Evolutionary conservation across 257 asterid genomes (phyloP).

Genomic region (Capsicum pubescens): DNA sequence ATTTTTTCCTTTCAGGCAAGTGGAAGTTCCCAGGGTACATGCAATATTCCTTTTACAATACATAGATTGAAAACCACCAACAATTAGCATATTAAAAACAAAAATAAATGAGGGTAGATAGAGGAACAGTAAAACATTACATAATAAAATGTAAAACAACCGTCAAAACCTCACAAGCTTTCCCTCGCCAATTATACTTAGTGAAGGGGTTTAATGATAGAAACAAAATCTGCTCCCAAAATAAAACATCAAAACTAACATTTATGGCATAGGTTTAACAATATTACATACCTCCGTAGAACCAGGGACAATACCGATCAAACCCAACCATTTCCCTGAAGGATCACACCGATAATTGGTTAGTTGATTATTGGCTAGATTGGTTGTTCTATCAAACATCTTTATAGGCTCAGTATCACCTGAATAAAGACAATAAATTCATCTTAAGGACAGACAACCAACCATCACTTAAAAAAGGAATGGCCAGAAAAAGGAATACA

Average conservation of each 20-base stretch:
- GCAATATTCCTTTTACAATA: slow-evolving; percentile 22
- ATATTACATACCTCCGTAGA: slow-evolving; percentile 77
- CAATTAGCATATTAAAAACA: not conserved
- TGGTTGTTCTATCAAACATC: slow-evolving; percentile 96
- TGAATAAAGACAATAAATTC: slow-evolving; percentile 37
- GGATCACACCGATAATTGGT: slow-evolving; percentile 96
- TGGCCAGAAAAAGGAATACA: not conserved
- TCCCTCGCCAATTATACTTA: not conserved
- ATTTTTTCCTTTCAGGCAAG: no score
- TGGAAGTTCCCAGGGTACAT: not conserved
- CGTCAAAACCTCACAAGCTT: slow-evolving; percentile 14
- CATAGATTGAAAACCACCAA: not conserved
- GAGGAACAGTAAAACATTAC: slow-evolving; percentile 2
- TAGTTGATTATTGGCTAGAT: slow-evolving; percentile 87
- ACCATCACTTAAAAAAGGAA: slow-evolving; percentile 14
- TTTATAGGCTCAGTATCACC: slow-evolving; percentile 95
- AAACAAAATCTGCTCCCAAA: slow-evolving; percentile 3
- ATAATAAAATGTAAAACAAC: not conserved
- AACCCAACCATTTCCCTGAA: slow-evolving; percentile 96
- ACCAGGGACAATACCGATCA: slow-evolving; percentile 58
- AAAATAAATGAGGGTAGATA: not conserved
- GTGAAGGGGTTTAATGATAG: slow-evolving; percentile 13
- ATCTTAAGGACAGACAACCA: slow-evolving; percentile 29
- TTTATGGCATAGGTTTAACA: not conserved
- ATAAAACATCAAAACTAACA: not conserved